These are phyloP conservation scores for Micromonas pusilla DNA, from an alignment of 139 green algal genomes.

Conservation along the genomic window DNA sequence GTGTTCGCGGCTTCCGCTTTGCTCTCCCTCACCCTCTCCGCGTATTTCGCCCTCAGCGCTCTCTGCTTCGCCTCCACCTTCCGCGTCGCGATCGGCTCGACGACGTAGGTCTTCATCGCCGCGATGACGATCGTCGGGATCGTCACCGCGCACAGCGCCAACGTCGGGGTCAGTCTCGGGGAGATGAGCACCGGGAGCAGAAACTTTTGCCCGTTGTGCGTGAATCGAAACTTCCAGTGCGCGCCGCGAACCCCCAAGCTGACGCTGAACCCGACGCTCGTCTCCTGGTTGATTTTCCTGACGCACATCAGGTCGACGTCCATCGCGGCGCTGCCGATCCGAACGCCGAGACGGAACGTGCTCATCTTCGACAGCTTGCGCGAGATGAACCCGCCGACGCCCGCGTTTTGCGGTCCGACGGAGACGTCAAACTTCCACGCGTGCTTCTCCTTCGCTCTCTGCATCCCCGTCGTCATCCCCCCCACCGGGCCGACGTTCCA, in stretches of 20 bases:
- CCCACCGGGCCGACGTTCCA: slow-evolving; percentile 12
- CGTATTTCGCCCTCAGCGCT: neutral
- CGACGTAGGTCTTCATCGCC: neutral
- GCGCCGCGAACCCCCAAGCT: neutral
- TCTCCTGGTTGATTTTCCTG: neutral
- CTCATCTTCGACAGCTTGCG: neutral
- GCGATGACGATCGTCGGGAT: neutral
- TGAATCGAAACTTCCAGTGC: neutral
- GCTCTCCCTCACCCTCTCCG: neutral
- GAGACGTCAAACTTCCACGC: slow-evolving; percentile 3
- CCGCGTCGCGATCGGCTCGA: neutral
- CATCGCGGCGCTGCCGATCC: neutral
- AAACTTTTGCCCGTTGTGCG: neutral
- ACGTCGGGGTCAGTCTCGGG: neutral
- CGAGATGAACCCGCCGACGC: neutral
- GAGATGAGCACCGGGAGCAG: slow-evolving; percentile 3
- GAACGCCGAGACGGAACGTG: neutral
- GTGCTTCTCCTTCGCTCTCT: neutral
- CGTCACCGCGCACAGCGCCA: neutral
- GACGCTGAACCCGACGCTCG: neutral
- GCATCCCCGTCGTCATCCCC: neutral
- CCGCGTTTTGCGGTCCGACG: neutral
- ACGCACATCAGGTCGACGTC: neutral
- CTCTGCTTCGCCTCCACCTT: neutral
- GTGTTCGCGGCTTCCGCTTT: neutral